These are phyloP conservation scores for Pilasporangium apinafurcum DNA, from an alignment of 352 stramenopile species.

Conservation along the genomic window DNA sequence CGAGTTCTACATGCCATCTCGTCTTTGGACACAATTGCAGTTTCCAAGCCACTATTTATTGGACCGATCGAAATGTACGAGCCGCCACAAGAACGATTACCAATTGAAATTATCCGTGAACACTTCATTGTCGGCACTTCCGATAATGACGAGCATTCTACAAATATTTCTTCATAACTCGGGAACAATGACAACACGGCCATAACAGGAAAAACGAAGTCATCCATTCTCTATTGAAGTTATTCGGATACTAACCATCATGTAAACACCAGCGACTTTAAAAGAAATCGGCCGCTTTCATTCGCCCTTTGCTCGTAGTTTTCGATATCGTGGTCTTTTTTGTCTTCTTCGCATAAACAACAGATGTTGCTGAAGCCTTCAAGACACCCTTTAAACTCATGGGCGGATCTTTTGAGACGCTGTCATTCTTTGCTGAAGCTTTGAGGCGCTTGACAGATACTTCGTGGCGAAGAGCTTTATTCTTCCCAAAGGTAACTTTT, in stretches of 20 bases:
- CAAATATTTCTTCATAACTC: too few species aligned
- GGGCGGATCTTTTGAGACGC: constrained; percentile 35
- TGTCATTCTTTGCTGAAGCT: constrained; percentile 62
- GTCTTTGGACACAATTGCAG: too few species aligned
- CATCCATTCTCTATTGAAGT: too few species aligned
- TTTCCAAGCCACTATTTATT: constrained; percentile 8
- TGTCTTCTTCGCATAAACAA: constrained; percentile 28
- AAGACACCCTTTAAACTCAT: constrained; percentile 70
- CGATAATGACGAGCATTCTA: too few species aligned
- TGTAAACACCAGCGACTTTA: too few species aligned
- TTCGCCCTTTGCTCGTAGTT: constrained; percentile 38
- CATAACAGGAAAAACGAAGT: too few species aligned
- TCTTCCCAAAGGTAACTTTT: constrained; percentile 86
- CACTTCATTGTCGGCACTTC: not conserved
- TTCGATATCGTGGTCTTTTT: constrained; percentile 19
- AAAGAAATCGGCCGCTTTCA: constrained; percentile 70
- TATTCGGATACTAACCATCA: too few species aligned
- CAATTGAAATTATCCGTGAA: constrained; percentile 14
- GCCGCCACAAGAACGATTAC: constrained; percentile 4
- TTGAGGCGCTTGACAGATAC: constrained; percentile 82
- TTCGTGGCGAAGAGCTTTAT: constrained; percentile 68
- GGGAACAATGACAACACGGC: too few species aligned
- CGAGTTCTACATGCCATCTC: not conserved
- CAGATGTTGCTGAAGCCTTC: constrained; percentile 32
- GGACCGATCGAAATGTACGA: constrained; percentile 24